Base-by-base conservation (phyloP, 352 stramenopile genomes). In the Albugo candida region DNA sequence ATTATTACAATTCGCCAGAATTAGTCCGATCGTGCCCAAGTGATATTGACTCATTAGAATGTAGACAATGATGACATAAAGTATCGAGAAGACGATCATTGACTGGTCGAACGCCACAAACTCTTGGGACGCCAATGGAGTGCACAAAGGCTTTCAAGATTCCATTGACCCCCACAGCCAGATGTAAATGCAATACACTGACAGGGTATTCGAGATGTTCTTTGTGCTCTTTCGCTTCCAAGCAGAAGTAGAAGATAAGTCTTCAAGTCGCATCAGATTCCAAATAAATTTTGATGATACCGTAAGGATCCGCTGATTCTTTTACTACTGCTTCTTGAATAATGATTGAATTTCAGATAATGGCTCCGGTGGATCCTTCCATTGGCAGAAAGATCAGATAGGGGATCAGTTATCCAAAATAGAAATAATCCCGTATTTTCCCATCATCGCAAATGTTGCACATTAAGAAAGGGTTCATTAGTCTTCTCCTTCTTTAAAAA, bases 141-240 rank as follows among this genome's bases (percentile, higher is more conserved):
- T 97, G 93, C 1, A 97, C 89, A 62, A 97, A 97, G 1, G 91
- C 88, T 73, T 98, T 92, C 51, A 80, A 95, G 49, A 96, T 93
- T 4, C 93, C 93, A 61, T 98, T 98, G 24, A 96, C 54, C 1
- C 84, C 87, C 12, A 98, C n/a, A 55, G 43, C 24, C 83, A 75
- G 17, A 97, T 96, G 61, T 97, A 97, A 4, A 93, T 53, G 60
- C 92, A 98, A 51, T 95, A 95, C 24, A 73, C 55, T 19, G 64
- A 58, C 37, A 93, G 54, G 2, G 76, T 73, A 12, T 54, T 45
- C 2, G 68, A 61, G 1, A 84, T 71, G 2, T 72, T 68, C 12
- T 71, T 54, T 51, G 52, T 36, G 64, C 71, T 45, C 87, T 91
- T 43, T 83, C 71, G 8, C 53, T 55, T 31, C 81, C 81, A 47